Conservation (phyloP, 495 filamentous ascomycete species). For the Cudoniella acicularis region DNA sequence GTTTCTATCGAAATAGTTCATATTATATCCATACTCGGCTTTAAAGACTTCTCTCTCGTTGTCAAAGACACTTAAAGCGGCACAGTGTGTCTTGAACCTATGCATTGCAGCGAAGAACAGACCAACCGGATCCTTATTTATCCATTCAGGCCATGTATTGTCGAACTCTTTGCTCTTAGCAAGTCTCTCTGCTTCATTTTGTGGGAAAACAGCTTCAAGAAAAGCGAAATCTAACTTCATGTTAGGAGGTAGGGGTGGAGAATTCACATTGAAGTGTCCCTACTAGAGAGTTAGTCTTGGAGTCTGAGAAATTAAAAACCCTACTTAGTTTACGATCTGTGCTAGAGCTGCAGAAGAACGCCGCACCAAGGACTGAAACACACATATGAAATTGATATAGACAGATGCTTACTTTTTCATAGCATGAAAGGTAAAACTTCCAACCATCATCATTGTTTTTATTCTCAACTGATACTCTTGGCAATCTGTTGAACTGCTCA, state of each 20-base stretch:
- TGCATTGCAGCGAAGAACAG: slow-evolving; percentile 26
- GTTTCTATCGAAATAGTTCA: slow-evolving; percentile 20
- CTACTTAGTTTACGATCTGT: too few species aligned
- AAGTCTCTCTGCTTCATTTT: slow-evolving; percentile 29
- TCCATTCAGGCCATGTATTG: slow-evolving; percentile 23
- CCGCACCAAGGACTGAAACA: too few species aligned
- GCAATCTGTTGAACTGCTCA: too few species aligned
- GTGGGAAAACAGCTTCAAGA: slow-evolving; percentile 29
- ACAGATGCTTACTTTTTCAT: too few species aligned
- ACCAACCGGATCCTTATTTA: slow-evolving; percentile 19
- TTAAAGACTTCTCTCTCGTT: slow-evolving; percentile 31
- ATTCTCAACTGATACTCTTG: too few species aligned
- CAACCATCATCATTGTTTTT: too few species aligned
- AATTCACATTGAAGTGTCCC: slow-evolving; percentile 35
- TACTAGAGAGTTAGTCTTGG: slow-evolving; percentile 16
- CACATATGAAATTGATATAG: too few species aligned
- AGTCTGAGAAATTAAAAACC: neutral
- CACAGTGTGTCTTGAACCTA: slow-evolving; percentile 30
- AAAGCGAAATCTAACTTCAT: slow-evolving; percentile 25
- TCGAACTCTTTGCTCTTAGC: slow-evolving; percentile 16
- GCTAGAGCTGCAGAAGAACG: too few species aligned
- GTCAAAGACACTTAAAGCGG: slow-evolving; percentile 35
- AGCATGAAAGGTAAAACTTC: too few species aligned
- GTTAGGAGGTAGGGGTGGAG: slow-evolving; percentile 34
- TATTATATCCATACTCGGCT: slow-evolving; percentile 29